Evolutionary conservation across 805 yeast species (phyloP), one percentile per base, ranked within the genome.

Genomic region (Cephaloascus albidus): DNA sequence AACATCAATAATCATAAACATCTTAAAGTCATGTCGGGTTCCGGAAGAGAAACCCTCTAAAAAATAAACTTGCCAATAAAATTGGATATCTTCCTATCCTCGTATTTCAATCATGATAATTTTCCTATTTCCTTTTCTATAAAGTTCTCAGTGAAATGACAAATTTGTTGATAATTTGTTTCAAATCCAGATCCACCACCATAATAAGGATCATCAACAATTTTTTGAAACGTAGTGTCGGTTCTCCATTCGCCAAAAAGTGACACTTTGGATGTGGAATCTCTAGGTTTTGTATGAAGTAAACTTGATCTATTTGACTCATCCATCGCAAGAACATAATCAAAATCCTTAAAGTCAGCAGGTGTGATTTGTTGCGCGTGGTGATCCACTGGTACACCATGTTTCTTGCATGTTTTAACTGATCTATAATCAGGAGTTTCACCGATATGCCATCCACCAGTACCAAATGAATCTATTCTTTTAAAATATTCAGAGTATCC

Each of bases 191-290:
- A 71, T 17, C 61, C 63, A 0, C 94, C 96, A 4, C 97, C 97
- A 53, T 89, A 90, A 57, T 90, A 89, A 1, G 97, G 97, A 57
- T 89, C 97, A 40, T 77, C 85, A 4, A 89, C 89, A 27, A 85
- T 75, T 28, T 58, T 66, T 16, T 65, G 66, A 43, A 70, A 74
- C 3, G 38, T 33, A 1, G 58, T 45, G 49, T 75, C 76, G 1
- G 75, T 72, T 41, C 76, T 70, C 81, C 87, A 89, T n/a, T 82
- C 76, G 0, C 97, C 97, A 65, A 89, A 89, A 40, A 87, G 54
- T 38, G 61, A 64, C 5, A 87, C 72, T 35, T 59, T 55, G 1
- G 80, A 73, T 34, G 58, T 70, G 18, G 72, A 57, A 30, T 56
- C 64, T 12, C 66, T 57, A 1, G 93, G 89, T 42, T 68, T 61